Conservation (phyloP, 768 basidiomycete species). For the Lentinus brumalis region DNA sequence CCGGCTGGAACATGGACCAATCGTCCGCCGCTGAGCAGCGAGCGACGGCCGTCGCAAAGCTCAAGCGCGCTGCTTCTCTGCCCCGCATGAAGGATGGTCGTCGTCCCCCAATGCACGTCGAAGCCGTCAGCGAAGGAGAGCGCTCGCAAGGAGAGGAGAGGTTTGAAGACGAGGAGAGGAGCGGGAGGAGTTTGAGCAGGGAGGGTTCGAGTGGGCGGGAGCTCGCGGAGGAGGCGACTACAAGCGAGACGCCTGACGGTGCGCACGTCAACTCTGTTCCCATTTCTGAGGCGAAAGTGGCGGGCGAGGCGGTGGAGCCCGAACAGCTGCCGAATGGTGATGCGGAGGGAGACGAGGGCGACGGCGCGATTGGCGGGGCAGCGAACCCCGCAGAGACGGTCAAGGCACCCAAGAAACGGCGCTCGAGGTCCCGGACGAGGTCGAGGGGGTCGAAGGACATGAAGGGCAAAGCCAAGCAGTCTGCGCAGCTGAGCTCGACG, state of each 20-base stretch:
- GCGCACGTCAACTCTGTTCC: constrained; percentile 9
- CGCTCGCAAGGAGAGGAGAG: constrained; percentile 43
- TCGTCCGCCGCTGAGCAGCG: constrained; percentile 72
- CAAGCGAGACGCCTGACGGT: constrained; percentile 26
- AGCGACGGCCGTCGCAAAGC: constrained; percentile 83
- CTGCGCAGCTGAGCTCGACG: constrained; percentile 43
- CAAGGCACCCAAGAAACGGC: constrained; percentile 53
- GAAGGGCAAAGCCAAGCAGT: constrained; percentile 60
- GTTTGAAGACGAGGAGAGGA: constrained; percentile 33
- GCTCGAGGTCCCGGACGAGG: constrained; percentile 68
- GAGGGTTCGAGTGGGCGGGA: constrained; percentile 2
- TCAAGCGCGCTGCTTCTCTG: constrained; percentile 89
- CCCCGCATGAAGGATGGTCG: constrained; percentile 91
- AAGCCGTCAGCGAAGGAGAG: constrained; percentile 83
- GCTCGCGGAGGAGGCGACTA: constrained; percentile 12
- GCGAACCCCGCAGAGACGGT: constrained; percentile 27
- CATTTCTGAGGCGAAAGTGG: constrained; percentile 3
- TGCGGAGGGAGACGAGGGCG: constrained; percentile 9
- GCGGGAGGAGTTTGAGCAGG: constrained; percentile 11
- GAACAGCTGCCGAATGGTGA: constrained; percentile 14
- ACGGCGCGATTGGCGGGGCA: constrained; percentile 8
- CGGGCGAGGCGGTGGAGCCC: constrained; percentile 1
- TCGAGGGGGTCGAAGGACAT: constrained; percentile 70
- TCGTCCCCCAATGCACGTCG: constrained; percentile 83
- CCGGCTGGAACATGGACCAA: constrained; percentile 36